phyloP scores from a whole-genome alignment of 2,329 filamentous ascomycete genomes.

The Aspergillus oerlinghausenensis region DNA sequence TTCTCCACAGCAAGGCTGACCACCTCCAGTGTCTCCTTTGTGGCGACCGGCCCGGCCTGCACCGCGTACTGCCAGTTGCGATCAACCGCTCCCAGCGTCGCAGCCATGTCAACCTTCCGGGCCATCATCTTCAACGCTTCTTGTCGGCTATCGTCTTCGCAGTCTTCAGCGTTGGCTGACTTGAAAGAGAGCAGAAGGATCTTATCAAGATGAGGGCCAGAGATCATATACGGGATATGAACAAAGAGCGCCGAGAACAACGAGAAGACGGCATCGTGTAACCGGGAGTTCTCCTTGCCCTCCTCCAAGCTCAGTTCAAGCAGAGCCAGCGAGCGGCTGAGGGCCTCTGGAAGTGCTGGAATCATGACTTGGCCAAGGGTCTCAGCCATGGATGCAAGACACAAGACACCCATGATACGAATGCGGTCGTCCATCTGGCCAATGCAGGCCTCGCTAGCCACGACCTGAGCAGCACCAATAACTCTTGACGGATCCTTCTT shows the following conservation, averaged over 20 bases:
- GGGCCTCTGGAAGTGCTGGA: conserved; percentile 70
- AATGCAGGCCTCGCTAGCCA: conserved; percentile 72
- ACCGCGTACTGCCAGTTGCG: conserved; percentile 67
- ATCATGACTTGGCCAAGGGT: conserved; percentile 83
- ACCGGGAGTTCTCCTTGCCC: conserved; percentile 52
- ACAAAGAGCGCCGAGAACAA: conserved; percentile 76
- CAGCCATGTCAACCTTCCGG: conserved; percentile 69
- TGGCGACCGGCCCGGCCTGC: conserved; percentile 58
- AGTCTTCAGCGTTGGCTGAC: conserved; percentile 61
- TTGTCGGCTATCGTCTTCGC: conserved; percentile 60
- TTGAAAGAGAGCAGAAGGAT: conserved; percentile 68
- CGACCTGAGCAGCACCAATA: conserved; percentile 67
- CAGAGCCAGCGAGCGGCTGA: conserved; percentile 68
- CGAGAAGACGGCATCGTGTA: conserved; percentile 79
- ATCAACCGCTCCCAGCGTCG: conserved; percentile 69
- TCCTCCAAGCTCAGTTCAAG: conserved; percentile 59
- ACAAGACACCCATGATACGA: conserved; percentile 78
- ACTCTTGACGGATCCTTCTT: conserved; percentile 81
- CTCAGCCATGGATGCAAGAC: conserved; percentile 82
- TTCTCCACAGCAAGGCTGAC: conserved; percentile 69
- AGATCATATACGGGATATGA: conserved; percentile 85
- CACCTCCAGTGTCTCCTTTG: conserved; percentile 64
- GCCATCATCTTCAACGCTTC: conserved; percentile 71
- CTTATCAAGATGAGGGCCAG: conserved; percentile 65
- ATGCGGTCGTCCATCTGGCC: conserved; percentile 68